phyloP scores from a whole-genome alignment of 352 stramenopile genomes.

The Phytophthora fragariaefolia region DNA sequence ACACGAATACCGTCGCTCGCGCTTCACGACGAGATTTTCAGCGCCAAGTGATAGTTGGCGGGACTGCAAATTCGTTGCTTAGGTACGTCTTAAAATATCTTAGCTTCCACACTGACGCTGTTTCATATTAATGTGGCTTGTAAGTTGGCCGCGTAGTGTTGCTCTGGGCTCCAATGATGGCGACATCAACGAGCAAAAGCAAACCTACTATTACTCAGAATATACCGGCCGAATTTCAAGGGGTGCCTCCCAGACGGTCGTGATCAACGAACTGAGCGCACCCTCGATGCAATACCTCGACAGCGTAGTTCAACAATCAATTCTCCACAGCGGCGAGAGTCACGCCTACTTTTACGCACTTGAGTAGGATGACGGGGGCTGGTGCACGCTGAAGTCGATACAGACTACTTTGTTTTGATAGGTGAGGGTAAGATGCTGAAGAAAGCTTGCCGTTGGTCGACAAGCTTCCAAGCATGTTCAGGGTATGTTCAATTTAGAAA shows the following conservation, averaged over 20 bases:
- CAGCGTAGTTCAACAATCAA: slow-evolving; percentile 46
- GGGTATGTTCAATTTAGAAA: too few species aligned
- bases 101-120: background rate
- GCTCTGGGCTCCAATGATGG: slow-evolving; percentile 49
- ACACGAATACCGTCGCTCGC: slow-evolving; percentile 64
- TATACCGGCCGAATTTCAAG: slow-evolving; percentile 68
- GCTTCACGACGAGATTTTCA: slow-evolving; percentile 51
- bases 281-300: slow-evolving; percentile 71
- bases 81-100: slow-evolving; percentile 37
- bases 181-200: slow-evolving; percentile 34
- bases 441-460: background rate
- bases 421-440: background rate
- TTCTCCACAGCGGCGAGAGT: slow-evolving; percentile 23
- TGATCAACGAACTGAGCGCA: slow-evolving; percentile 58
- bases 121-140: background rate
- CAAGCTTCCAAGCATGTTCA: background rate
- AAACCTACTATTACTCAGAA: slow-evolving; percentile 64
- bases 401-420: background rate
- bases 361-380: slow-evolving; percentile 15
- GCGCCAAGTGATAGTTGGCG: slow-evolving; percentile 59
- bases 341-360: slow-evolving; percentile 40
- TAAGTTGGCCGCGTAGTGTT: slow-evolving; percentile 70
- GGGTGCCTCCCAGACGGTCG: slow-evolving; percentile 22
- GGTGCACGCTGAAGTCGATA: background rate
- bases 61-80: slow-evolving; percentile 55